These are phyloP conservation scores for Prunus yedoensis DNA, from an alignment of 331 rosid genomes.

Conservation along the genomic window DNA sequence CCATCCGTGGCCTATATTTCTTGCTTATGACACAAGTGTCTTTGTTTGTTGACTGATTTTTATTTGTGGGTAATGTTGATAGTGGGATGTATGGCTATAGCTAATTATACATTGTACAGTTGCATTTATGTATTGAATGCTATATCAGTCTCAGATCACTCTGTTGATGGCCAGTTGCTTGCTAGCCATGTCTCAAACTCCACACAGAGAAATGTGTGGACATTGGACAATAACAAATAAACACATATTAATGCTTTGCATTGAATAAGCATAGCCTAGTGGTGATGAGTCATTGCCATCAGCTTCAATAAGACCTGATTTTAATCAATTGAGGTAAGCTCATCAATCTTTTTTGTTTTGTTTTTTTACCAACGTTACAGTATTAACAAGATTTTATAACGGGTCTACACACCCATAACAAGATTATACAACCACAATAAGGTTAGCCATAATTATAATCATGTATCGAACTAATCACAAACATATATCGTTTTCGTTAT, in stretches of 20 bases:
- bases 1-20: slow-evolving; percentile 31
- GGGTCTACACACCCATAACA: no score
- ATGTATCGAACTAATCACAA: no score
- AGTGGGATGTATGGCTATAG: background rate
- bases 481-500: no score
- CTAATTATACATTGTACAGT: slow-evolving; percentile 4
- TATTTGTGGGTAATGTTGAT: background rate
- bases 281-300: slow-evolving; percentile 13
- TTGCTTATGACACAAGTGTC: slow-evolving; percentile 15
- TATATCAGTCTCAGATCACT: background rate
- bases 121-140: slow-evolving; percentile 19
- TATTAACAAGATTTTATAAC: no score
- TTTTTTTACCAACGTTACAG: no score
- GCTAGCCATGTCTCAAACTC: slow-evolving; percentile 20
- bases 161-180: background rate
- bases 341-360: no score
- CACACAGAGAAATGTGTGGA: slow-evolving; percentile 24
- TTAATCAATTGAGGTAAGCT: background rate
- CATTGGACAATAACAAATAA: slow-evolving; percentile 18
- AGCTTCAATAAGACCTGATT: background rate
- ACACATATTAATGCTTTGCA: slow-evolving; percentile 20
- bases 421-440: no score
- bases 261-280: slow-evolving; percentile 25
- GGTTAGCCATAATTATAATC: no score
- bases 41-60: slow-evolving; percentile 18